Percentiles rank a stretch among this genome's conserved stretches.
phyloP scores from a whole-genome alignment of 2,329 filamentous ascomycete genomes.

The Huntiella abstrusa region DNA sequence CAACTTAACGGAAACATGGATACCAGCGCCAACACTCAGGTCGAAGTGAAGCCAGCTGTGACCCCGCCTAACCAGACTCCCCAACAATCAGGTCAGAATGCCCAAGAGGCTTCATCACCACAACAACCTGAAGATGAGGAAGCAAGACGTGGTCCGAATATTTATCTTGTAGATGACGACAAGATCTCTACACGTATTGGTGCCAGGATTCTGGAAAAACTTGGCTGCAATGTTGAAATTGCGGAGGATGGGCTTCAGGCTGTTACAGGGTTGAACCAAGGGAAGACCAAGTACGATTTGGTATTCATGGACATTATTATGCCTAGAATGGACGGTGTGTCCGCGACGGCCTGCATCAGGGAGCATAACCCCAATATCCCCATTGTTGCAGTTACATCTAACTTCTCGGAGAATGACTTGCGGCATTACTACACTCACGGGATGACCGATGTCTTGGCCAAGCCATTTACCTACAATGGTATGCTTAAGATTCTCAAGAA shows the following conservation, averaged over 20 bases:
- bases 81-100: too few relatives aligned
- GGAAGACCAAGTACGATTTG: constrained; percentile 36
- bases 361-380: constrained; percentile 67
- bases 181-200: constrained; percentile 49
- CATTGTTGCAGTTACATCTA: constrained; percentile 97
- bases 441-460: constrained; percentile 97
- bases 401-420: constrained; percentile 90
- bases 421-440: constrained; percentile 94
- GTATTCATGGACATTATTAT: constrained; percentile 94
- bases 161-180: constrained; percentile 78
- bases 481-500: constrained; percentile 76
- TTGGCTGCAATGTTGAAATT: constrained; percentile 48
- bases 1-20: constrained; percentile 1
- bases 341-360: constrained; percentile 80
- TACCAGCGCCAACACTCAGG: not conserved
- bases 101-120: too few relatives aligned
- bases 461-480: constrained; percentile 82
- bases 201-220: constrained; percentile 45
- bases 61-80: constrained; percentile 20
- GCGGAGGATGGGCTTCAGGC: constrained; percentile 79
- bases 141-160: constrained; percentile 49
- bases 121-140: constrained; percentile 20
- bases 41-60: not conserved
- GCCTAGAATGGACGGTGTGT: constrained; percentile 88
- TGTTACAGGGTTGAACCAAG: constrained; percentile 57